Evolutionary conservation across 2,329 filamentous ascomycete species (phyloP), one percentile per base, ranked within the genome.

Genomic region (Colletotrichum truncatum): DNA sequence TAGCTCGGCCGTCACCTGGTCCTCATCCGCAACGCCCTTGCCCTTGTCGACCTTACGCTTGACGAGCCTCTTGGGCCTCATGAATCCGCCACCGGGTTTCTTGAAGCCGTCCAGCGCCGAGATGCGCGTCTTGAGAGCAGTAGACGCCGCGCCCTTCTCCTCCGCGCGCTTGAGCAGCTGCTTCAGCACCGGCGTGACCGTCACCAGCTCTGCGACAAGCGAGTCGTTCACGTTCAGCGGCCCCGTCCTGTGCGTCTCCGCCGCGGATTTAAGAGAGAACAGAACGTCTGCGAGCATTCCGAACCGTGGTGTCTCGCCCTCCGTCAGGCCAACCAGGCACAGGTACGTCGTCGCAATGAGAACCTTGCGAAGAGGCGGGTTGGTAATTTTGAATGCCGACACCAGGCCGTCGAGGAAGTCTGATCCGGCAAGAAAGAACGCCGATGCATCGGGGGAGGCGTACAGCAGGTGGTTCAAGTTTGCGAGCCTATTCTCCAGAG

Each of bases 391-490:
- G 76, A 90, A 94, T 67, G 89, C 89, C 52, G 81, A 80, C 36
- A 88, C 82, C 11, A 97, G 83, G 1, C 91, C 88, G 74, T 98
- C 95, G 18, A 97, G 78, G 70, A 96, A 95, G 77, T 98, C 95
- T 53, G 92, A 94, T 1, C 95, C 95, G 0, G 91, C 91, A 70
- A 97, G 86, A 71, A 97, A 90, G 70, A 92, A 82, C 1, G 81
- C 78, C 18, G 85, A 86, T 1, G 83, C 80, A 18, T 84, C 80
- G 0, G 87, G 81, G 5, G 89, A 93, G 6, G 81, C 82, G 69
- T 88, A 84, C 5, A 93, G 78, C 4, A 94, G 78, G 52, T 88
- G 83, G 64, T 89, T 91, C n/a, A 93, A 73, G 9, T 80, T 80
- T 48, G 82, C 82, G 30, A 94, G 79, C 0, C 81, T 80, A 1